Percentiles rank a stretch among this genome's conserved stretches.
Conservation (phyloP, 768 basidiomycete species). For the Mycena vitilis region DNA sequence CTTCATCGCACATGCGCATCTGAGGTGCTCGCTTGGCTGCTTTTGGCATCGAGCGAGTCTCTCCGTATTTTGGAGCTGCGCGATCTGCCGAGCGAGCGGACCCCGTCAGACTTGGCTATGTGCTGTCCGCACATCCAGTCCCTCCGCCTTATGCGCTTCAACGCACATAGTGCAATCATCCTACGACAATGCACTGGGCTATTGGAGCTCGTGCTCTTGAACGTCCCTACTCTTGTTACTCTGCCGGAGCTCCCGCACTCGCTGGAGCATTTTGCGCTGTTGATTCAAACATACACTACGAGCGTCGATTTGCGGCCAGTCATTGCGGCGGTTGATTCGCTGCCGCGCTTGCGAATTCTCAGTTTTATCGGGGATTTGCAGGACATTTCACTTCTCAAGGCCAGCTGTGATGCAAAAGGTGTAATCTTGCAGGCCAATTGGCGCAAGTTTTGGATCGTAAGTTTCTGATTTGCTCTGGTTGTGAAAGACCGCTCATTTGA, state of each 20-base stretch:
- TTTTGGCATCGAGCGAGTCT: slow-evolving; percentile 46
- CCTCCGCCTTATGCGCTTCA: slow-evolving; percentile 54
- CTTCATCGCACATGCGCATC: slow-evolving; percentile 47
- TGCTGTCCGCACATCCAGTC: slow-evolving; percentile 54
- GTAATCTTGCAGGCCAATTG: slow-evolving; percentile 44
- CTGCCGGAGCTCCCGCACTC: slow-evolving; percentile 49
- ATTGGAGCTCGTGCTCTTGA: slow-evolving; percentile 53
- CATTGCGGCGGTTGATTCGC: slow-evolving; percentile 44
- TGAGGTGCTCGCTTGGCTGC: slow-evolving; percentile 51
- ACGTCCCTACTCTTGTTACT: slow-evolving; percentile 47
- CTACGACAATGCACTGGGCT: slow-evolving; percentile 51
- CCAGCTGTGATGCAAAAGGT: slow-evolving; percentile 44
- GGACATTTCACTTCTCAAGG: slow-evolving; percentile 41
- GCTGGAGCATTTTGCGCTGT: slow-evolving; percentile 54
- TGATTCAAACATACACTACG: slow-evolving; percentile 42
- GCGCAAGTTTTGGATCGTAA: slow-evolving; percentile 50
- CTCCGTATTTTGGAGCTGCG: slow-evolving; percentile 56
- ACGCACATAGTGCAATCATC: slow-evolving; percentile 45
- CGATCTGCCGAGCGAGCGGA: slow-evolving; percentile 45
- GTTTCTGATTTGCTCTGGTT: slow-evolving; percentile 30
- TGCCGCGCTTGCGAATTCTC: slow-evolving; percentile 51
- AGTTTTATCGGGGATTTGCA: slow-evolving; percentile 48
- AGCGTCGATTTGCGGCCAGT: slow-evolving; percentile 42
- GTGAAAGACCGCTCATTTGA: neutral
- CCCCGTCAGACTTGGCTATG: slow-evolving; percentile 40